These are phyloP conservation scores for Aspergillus haitiensis DNA, from an alignment of 495 filamentous ascomycete species.

Conservation along the genomic window DNA sequence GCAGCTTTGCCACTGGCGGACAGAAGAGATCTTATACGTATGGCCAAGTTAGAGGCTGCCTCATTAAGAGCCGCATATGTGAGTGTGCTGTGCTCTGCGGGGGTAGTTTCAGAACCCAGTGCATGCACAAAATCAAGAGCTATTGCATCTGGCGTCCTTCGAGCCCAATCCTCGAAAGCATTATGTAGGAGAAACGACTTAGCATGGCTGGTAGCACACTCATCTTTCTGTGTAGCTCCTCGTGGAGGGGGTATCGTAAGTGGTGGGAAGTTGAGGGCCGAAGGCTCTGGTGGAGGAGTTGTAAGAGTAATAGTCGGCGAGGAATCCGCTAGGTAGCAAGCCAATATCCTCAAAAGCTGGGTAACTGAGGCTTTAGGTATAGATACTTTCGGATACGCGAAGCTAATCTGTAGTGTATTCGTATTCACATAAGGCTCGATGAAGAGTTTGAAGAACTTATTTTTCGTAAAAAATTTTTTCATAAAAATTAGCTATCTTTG, in stretches of 20 bases:
- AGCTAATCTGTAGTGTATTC: slow-evolving; percentile 15
- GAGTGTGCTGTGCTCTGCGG: slow-evolving; percentile 26
- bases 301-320: slow-evolving; percentile 8
- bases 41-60: slow-evolving; percentile 26
- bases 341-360: slow-evolving; percentile 23
- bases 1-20: neutral
- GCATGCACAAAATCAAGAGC: slow-evolving; percentile 33
- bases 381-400: slow-evolving; percentile 23
- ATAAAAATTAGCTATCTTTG: neutral
- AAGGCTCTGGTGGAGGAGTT: slow-evolving; percentile 11
- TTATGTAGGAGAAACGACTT: slow-evolving; percentile 25
- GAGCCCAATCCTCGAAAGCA: slow-evolving; percentile 30
- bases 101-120: slow-evolving; percentile 15
- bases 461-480: neutral
- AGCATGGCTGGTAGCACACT: slow-evolving; percentile 2
- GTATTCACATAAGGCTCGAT: slow-evolving; percentile 6
- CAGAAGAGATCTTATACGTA: slow-evolving; percentile 21
- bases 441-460: slow-evolving; percentile 20
- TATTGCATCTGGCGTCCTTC: slow-evolving; percentile 24
- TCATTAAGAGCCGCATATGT: slow-evolving; percentile 28
- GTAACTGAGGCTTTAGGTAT: slow-evolving; percentile 23
- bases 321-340: slow-evolving; percentile 17
- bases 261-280: slow-evolving; percentile 29
- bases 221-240: slow-evolving; percentile 5
- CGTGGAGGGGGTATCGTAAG: slow-evolving; percentile 25